Percentiles rank a stretch among this genome's conserved stretches.
Conservation (phyloP, 352 stramenopile genomes). For the Phytophthora aleatoria region DNA sequence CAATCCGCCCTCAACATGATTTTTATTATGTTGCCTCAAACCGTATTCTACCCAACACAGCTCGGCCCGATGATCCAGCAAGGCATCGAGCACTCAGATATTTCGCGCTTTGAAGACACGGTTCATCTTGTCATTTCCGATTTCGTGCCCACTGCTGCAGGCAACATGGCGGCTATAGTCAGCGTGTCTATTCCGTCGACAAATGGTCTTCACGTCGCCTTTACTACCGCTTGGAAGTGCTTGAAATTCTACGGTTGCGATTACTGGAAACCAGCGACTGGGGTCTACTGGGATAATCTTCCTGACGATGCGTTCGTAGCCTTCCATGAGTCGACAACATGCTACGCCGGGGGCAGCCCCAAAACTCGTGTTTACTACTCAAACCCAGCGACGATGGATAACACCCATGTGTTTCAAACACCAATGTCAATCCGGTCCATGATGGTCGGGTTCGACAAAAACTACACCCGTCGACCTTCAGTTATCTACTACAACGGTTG, state of each 20-base stretch:
- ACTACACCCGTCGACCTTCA: neutral
- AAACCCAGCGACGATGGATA: neutral
- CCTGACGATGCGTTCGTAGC: neutral
- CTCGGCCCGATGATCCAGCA: too few species aligned
- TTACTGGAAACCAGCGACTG: neutral
- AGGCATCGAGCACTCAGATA: neutral
- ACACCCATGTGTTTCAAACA: neutral
- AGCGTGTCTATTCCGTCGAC: neutral
- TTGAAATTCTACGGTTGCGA: neutral
- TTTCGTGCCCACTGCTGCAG: neutral
- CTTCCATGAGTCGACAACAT: neutral
- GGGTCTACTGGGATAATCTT: neutral
- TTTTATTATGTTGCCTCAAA: too few species aligned
- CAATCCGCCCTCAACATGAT: too few species aligned
- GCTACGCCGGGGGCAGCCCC: neutral
- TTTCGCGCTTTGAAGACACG: neutral
- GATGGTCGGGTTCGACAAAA: neutral
- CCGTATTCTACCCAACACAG: too few species aligned
- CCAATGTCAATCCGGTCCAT: neutral
- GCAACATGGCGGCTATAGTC: neutral
- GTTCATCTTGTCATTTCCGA: neutral
- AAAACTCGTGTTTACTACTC: neutral
- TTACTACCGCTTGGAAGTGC: neutral
- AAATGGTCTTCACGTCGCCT: neutral
- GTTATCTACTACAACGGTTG: neutral